Percentiles rank a stretch among this genome's conserved stretches.
Conservation (phyloP, 225 moss, liverwort and hornwort genomes). For the Bryum argenteum region DNA sequence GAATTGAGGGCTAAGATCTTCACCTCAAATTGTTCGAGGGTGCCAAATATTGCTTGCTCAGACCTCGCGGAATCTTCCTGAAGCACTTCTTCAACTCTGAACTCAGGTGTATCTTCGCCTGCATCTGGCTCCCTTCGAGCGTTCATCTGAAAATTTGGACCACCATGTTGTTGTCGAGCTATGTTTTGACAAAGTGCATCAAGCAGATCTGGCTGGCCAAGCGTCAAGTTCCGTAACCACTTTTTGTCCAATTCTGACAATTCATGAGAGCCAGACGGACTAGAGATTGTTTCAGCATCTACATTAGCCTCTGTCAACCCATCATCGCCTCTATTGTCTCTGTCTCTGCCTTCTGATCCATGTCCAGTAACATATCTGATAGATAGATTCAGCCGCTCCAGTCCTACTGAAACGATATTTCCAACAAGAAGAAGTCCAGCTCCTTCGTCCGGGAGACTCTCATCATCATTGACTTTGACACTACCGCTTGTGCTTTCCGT, state of each 20-base stretch:
- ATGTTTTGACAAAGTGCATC: conserved; percentile 80
- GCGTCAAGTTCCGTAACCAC: conserved; percentile 71
- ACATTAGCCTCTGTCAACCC: conserved; percentile 29
- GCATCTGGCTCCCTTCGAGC: conserved; percentile 39
- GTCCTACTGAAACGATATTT: conserved; percentile 45
- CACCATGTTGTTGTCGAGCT: conserved; percentile 64
- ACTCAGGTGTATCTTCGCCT: conserved; percentile 28
- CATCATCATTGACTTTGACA: conserved; percentile 33
- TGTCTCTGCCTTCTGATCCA: conserved; percentile 40
- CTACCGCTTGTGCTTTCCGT: conserved; percentile 23
- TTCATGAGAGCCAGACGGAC: conserved; percentile 27
- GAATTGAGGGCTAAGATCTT: conserved; percentile 17
- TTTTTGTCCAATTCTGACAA: conserved; percentile 65
- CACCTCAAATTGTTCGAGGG: conserved; percentile 55
- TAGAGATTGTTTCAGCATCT: conserved; percentile 30
- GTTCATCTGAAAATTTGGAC: conserved; percentile 31
- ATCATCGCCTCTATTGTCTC: conserved; percentile 32
- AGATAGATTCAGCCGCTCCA: conserved; percentile 50
- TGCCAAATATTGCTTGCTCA: conserved; percentile 23
- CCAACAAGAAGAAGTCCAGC: conserved; percentile 41
- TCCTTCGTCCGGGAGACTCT: conserved; percentile 30
- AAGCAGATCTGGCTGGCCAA: conserved; percentile 80
- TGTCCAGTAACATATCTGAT: conserved; percentile 46
- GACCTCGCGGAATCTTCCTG: conserved; percentile 33
- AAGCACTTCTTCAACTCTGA: conserved; percentile 40